Conservation (phyloP, 2,329 filamentous ascomycete species). For the Sporothrix euskadiensis region DNA sequence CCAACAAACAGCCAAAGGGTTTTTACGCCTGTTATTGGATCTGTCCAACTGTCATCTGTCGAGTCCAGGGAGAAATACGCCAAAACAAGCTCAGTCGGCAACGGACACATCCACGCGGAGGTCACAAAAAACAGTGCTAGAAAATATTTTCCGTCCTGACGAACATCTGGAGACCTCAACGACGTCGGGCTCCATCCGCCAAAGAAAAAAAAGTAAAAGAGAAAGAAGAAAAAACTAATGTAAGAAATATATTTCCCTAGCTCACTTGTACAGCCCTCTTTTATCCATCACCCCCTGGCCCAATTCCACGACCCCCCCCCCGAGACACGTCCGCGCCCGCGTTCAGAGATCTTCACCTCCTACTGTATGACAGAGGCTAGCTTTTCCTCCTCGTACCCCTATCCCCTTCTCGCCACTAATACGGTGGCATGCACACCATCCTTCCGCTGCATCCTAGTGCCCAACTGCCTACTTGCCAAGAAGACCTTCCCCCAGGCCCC, state of each 20-base stretch:
- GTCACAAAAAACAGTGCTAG: not conserved
- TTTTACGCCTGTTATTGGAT: not conserved
- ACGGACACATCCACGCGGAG: not conserved
- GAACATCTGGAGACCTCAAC: not conserved
- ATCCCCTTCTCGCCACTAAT: slow-evolving; percentile 15
- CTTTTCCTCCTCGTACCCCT: not conserved
- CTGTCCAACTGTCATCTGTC: not conserved
- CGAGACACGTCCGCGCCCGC: slow-evolving; percentile 6
- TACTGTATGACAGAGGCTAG: slow-evolving; percentile 19
- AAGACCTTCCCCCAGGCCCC: slow-evolving; percentile 8
- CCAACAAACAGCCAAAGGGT: not conserved
- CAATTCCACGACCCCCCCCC: not conserved
- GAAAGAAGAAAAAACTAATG: not conserved
- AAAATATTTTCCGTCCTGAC: not conserved
- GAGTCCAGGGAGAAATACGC: not conserved
- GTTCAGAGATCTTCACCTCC: slow-evolving; percentile 19
- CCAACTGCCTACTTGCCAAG: slow-evolving; percentile 12
- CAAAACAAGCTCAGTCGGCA: slow-evolving; percentile 2
- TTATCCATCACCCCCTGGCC: not conserved
- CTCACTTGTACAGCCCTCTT: not conserved
- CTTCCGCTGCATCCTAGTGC: slow-evolving; percentile 17
- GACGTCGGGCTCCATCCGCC: not conserved
- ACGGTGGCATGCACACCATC: slow-evolving; percentile 12
- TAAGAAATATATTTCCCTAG: slow-evolving; percentile 11
- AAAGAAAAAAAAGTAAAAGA: not conserved